Percentiles rank a stretch among this genome's conserved stretches.
Evolutionary conservation across 1,139 yeast genomes (phyloP).

Genomic region (Lodderomyces orthopsilosis): DNA sequence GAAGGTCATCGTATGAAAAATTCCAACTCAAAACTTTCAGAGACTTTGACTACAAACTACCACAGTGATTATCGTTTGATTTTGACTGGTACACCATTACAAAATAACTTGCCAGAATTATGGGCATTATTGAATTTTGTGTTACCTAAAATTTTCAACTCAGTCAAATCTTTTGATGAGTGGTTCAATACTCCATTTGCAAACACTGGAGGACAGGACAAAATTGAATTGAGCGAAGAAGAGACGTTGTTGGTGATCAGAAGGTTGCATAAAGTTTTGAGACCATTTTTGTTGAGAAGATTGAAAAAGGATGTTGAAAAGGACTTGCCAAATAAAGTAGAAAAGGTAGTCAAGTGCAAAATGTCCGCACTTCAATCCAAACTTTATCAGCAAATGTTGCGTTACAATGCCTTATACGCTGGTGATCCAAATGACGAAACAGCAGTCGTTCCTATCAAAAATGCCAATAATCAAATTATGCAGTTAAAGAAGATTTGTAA

Average conservation of each 20-base stretch:
- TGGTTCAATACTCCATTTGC: constrained; percentile 89
- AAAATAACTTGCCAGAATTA: constrained; percentile 78
- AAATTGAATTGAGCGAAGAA: constrained; percentile 81
- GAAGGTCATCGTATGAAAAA: constrained; percentile 91
- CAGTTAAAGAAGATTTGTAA: constrained; percentile 94
- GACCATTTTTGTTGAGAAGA: constrained; percentile 93
- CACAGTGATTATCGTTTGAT: constrained; percentile 75
- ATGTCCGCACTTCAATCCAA: constrained; percentile 83
- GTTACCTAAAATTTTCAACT: constrained; percentile 75
- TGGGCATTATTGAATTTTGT: constrained; percentile 83
- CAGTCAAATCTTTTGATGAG: constrained; percentile 83
- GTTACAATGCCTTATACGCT: constrained; percentile 62
- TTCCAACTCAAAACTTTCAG: constrained; percentile 69
- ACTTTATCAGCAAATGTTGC: constrained; percentile 76
- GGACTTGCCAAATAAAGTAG: constrained; percentile 93
- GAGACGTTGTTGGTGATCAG: constrained; percentile 90
- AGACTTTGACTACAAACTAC: constrained; percentile 68
- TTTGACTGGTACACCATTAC: constrained; percentile 85
- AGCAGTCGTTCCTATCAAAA: constrained; percentile 64
- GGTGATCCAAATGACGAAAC: constrained; percentile 47
- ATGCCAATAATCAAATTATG: constrained; percentile 90
- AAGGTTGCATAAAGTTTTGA: constrained; percentile 90
- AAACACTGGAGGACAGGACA: constrained; percentile 77
- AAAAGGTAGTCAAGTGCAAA: constrained; percentile 91
- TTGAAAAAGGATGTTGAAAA: constrained; percentile 96